These are phyloP conservation scores for Botrytis byssoidea DNA, from an alignment of 2,329 filamentous ascomycete species.

Conservation along the genomic window DNA sequence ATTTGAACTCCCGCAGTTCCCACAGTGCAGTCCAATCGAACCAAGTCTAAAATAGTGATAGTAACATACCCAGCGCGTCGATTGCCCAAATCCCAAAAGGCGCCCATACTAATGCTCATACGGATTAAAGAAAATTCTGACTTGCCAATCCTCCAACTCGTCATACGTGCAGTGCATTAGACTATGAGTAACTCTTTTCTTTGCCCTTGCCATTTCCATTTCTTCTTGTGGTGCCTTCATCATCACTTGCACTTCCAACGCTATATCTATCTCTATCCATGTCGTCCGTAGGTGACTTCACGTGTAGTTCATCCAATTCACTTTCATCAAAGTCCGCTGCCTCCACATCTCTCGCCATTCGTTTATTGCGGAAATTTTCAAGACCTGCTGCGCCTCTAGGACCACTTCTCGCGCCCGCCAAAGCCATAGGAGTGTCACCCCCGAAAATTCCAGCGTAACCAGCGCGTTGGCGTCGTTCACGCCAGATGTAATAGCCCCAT, in stretches of 20 bases:
- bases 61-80: neutral
- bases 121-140: neutral
- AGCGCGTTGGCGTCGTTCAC: constrained; percentile 54
- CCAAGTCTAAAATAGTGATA: constrained; percentile 14
- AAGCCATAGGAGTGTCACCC: constrained; percentile 35
- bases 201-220: constrained; percentile 29
- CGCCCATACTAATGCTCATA: constrained; percentile 9
- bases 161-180: neutral
- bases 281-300: constrained; percentile 36
- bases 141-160: neutral
- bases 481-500: constrained; percentile 66
- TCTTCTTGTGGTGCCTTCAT: constrained; percentile 40
- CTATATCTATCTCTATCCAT: constrained; percentile 52
- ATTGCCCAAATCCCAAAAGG: neutral
- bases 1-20: neutral
- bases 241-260: constrained; percentile 57
- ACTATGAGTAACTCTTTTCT: constrained; percentile 22
- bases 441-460: constrained; percentile 50
- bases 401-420: constrained; percentile 33
- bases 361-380: constrained; percentile 50
- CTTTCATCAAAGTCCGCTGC: constrained; percentile 65
- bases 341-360: constrained; percentile 54
- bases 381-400: constrained; percentile 41
- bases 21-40: neutral
- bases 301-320: constrained; percentile 60